Percentiles rank a stretch among this genome's conserved stretches.
phyloP scores from a whole-genome alignment of 352 stramenopile genomes.

The Phytopythium aichiense region DNA sequence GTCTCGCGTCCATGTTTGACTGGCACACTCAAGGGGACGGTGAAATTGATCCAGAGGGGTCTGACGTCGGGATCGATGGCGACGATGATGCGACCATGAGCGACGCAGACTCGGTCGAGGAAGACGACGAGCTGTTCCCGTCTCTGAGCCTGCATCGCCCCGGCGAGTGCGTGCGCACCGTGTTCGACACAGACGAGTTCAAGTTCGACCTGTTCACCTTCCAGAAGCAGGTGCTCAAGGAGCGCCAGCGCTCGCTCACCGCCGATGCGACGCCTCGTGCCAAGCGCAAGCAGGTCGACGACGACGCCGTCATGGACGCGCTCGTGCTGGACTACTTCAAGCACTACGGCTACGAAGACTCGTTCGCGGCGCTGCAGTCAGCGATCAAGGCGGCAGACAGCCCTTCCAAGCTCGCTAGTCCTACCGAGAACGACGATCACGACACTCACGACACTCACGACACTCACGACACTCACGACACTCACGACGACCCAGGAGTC shows the following conservation, averaged over 20 bases:
- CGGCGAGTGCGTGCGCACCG: slow-evolving; percentile 37
- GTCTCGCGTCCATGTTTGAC: background rate
- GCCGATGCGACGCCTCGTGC: background rate
- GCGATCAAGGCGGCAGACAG: slow-evolving; percentile 7
- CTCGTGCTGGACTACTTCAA: slow-evolving; percentile 40
- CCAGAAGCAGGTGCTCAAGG: slow-evolving; percentile 37
- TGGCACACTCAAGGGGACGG: background rate
- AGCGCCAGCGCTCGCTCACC: slow-evolving; percentile 33
- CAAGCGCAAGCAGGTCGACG: slow-evolving; percentile 14
- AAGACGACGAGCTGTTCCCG: slow-evolving; percentile 26
- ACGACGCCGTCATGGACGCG: slow-evolving; percentile 28
- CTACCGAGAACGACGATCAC: background rate
- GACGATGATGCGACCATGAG: slow-evolving; percentile 4
- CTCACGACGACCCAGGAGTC: background rate
- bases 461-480: background rate
- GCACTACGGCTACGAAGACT: slow-evolving; percentile 33
- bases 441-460: background rate
- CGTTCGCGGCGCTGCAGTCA: slow-evolving; percentile 23
- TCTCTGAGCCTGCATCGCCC: slow-evolving; percentile 40
- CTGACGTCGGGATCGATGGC: slow-evolving; percentile 16
- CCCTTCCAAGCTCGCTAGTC: background rate
- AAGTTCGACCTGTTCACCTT: slow-evolving; percentile 47
- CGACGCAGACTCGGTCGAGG: background rate
- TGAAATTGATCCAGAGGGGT: slow-evolving; percentile 6
- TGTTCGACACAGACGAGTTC: slow-evolving; percentile 23